Evolutionary conservation across 805 yeast species (phyloP), one percentile per base, ranked within the genome.

Genomic region (Groenewaldozyma salmanticensis): DNA sequence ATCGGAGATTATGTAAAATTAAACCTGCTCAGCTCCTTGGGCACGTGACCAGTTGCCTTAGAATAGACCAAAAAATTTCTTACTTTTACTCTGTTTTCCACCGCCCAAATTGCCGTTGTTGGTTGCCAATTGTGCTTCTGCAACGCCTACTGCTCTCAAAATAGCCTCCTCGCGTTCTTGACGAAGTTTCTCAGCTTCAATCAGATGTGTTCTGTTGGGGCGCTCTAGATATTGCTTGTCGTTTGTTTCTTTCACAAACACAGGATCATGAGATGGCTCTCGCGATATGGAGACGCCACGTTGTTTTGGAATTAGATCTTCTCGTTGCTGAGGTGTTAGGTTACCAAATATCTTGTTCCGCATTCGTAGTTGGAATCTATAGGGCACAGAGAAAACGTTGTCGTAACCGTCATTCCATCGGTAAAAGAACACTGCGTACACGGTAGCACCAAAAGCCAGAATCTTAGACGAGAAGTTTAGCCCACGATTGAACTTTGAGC

Each of bases 341-440:
- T 60, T 60, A 1, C 81, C 81, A n/a, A 70, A 46, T 2, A 81
- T 35, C 40, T 57, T 50, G 47, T 77, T 78, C 53, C 82, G 74
- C 35, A 71, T 35, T 31, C 71, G 61, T 33, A 84, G 67, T 47
- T 84, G 77, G 20, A 67, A 57, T 38, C 90, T 60, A 58, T 83
- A 77, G 38, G 81, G 75, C 32, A 72, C 75, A 9, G 85, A 71
- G 60, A 84, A 77, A 5, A 81, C 76, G 52, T 84, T 79, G 43
- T 84, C 90, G 47, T 74, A 72, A 2, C 87, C 87, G 44, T 84
- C 92, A 54, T 85, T 83, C 95, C 95, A 84, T 39, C 86, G 66
- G 57, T 79, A 74, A 61, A 83, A 78, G 57, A 85, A 85, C 2
- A 81, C 71, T 18, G 77, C 76, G 52, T 78, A 80, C 1, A 73